A percentile compares a stretch with the other conserved stretches of the same genome.
phyloP scores from a whole-genome alignment of 331 rosid genomes.

The Saraca asoca region DNA sequence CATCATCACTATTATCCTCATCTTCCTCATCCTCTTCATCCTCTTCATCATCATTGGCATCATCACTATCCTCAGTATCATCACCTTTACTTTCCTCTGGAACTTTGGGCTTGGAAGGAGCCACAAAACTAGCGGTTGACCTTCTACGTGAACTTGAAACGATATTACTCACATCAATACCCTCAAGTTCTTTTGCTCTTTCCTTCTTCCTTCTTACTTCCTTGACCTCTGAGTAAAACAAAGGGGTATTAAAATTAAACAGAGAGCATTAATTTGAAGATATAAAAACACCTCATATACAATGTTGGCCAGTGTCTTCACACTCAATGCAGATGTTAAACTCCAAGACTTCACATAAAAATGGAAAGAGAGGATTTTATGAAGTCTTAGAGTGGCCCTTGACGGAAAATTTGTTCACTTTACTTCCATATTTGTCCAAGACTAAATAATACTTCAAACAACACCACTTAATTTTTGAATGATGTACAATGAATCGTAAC shows the following conservation, averaged over 20 bases:
- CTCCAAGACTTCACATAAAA: background rate
- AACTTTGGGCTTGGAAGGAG: constrained; percentile 73
- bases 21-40: constrained; percentile 49
- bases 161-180: constrained; percentile 86
- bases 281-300: constrained; percentile 18
- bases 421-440: background rate
- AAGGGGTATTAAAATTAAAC: background rate
- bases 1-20: constrained; percentile 32
- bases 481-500: constrained; percentile 14
- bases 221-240: constrained; percentile 69
- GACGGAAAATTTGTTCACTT: background rate
- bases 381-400: background rate
- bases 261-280: constrained; percentile 11
- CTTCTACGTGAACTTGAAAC: constrained; percentile 86
- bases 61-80: constrained; percentile 46
- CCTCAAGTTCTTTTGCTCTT: constrained; percentile 97
- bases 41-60: constrained; percentile 42
- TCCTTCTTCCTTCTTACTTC: constrained; percentile 77
- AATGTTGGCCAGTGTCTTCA: background rate
- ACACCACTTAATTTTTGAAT: constrained; percentile 9
- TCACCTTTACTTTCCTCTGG: constrained; percentile 59
- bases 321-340: constrained; percentile 15
- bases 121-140: constrained; percentile 55
- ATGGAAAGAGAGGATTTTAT: background rate
- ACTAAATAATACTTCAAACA: constrained; percentile 3